Conservation (phyloP, 208 protist genomes). For the Naegleria lovaniensis region DNA sequence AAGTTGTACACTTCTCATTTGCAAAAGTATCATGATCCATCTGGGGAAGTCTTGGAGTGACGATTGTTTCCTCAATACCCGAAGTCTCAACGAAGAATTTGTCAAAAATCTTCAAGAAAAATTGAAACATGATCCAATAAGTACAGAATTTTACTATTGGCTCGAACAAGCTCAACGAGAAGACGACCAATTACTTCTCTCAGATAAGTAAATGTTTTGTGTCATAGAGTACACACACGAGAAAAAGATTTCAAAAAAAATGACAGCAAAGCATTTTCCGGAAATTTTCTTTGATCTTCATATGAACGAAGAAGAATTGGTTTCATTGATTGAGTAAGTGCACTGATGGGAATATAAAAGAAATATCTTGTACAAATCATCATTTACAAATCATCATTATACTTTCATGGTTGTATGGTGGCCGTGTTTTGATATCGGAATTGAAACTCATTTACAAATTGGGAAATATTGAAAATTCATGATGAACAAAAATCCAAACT, state of each 20-base stretch:
- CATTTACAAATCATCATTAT: too few relatives aligned
- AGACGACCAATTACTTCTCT: neutral
- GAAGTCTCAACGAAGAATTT: neutral
- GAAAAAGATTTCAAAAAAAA: neutral
- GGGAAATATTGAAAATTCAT: too few relatives aligned
- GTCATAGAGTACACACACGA: too few relatives aligned
- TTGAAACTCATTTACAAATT: too few relatives aligned
- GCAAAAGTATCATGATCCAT: neutral
- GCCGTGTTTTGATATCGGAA: too few relatives aligned
- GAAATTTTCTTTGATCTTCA: neutral
- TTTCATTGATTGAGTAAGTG: neutral
- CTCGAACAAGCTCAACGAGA: neutral
- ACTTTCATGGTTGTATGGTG: too few relatives aligned
- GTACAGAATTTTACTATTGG: neutral
- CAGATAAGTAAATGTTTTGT: too few relatives aligned
- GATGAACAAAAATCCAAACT: too few relatives aligned
- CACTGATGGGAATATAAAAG: too few relatives aligned
- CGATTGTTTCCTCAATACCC: neutral
- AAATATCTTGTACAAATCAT: too few relatives aligned
- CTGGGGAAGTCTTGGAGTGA: neutral
- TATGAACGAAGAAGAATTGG: neutral
- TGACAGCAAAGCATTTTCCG: neutral
- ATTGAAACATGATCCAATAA: neutral
- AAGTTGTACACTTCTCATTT: neutral
- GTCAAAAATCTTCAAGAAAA: neutral